Base-by-base conservation (phyloP, 1,139 yeast species). In the Diutina mesorugosa region DNA sequence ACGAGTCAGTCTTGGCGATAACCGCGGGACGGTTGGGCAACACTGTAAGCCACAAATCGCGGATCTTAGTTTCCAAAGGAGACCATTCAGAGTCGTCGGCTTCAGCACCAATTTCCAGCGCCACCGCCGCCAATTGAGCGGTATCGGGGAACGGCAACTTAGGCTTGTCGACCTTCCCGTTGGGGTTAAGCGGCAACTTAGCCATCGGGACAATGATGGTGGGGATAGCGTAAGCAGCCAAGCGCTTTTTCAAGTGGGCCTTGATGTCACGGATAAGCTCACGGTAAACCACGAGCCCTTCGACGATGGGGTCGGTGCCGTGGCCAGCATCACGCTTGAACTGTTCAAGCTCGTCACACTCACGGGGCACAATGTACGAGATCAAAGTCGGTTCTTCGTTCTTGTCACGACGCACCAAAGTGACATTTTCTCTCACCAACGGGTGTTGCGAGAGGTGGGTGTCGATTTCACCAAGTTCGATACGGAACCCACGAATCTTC, bases 161-260 rank as follows among this genome's bases (percentile, higher is more conserved):
- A 47, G 98, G 99, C 72, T 95, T 95, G 72, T 95, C 99, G 57
- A 95, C 90, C 72, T 95, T 95, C 65, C 99, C 99, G 68, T 95
- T 95, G 58, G 99, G 99, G 71, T 95, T 95, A 71, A 95, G 77
- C 21, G 99, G 99, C 67, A 95, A 74, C 66, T 84, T 85, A 41
- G 79, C 78, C 74, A 95, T 77, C 32, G 97, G 98, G 56, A 95
- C 93, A 65, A 93, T 84, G 51, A 93, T 78, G 1, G 97, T 79
- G 55, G 99, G 99, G 56, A 95, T 87, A 16, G 99, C 96, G 69
- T 95, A 95, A 10, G 89, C 78, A 0, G 99, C 97, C 59, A 95
- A 79, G 72, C 96, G 85, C 65, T 86, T 88, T 72, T 90, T 90
- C 70, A 95, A 80, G 69, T 89, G 87, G 14, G 77, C 78, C 68